These are phyloP conservation scores for Salix suchowensis DNA, from an alignment of 345 rosid genomes.

Conservation along the genomic window DNA sequence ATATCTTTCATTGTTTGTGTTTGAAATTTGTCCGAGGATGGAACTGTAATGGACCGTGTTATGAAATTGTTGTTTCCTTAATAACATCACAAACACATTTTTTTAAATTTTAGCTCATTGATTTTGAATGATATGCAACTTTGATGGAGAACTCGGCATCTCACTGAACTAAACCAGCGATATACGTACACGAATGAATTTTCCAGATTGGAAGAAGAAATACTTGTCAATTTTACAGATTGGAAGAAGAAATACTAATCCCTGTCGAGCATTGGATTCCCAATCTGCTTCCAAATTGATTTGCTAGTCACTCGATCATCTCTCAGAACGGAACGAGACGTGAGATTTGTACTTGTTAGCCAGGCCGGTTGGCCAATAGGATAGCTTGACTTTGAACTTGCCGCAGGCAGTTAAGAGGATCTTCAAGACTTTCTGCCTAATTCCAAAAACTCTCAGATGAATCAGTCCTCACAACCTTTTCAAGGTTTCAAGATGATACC, in stretches of 20 bases:
- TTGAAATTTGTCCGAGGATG: too few species aligned
- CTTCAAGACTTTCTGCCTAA: too few species aligned
- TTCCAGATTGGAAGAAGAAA: too few species aligned
- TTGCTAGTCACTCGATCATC: neutral
- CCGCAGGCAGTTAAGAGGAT: neutral
- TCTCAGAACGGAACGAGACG: neutral
- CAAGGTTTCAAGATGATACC: too few species aligned
- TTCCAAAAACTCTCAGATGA: too few species aligned
- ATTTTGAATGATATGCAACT: neutral
- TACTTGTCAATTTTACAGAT: neutral
- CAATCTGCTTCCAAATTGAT: neutral
- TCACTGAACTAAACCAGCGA: too few species aligned
- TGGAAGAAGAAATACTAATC: too few species aligned
- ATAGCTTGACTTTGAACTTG: neutral
- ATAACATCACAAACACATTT: neutral
- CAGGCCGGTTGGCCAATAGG: neutral
- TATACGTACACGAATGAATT: too few species aligned
- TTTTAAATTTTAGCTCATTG: neutral
- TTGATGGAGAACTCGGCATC: too few species aligned
- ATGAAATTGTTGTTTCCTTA: neutral
- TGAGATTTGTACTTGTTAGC: neutral
- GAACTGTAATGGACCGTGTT: neutral
- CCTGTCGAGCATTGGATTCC: neutral
- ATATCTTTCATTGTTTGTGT: neutral
- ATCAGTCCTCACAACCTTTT: too few species aligned